Base-by-base conservation (phyloP, 768 basidiomycete genomes). In the Collybiopsis luxurians region DNA sequence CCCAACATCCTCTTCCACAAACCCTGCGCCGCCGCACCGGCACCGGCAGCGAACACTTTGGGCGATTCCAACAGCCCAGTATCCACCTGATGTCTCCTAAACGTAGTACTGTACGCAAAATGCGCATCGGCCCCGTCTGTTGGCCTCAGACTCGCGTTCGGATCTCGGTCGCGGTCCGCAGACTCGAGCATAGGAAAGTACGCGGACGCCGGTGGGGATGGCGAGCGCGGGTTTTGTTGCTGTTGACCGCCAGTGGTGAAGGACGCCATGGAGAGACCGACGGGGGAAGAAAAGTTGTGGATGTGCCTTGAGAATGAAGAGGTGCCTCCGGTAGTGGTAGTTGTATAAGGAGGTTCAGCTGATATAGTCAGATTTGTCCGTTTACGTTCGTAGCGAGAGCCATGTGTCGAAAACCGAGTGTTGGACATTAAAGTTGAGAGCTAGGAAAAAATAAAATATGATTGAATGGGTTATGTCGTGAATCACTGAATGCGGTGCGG, bases 91-190 rank as follows among this genome's bases (percentile, higher is more conserved):
- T 92, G 91, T 54, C 91, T 69, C 27, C 90, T 74, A 19, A 93
- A 75, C 0, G 87, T 90, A 0, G 90, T 92, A 62, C 89, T 91
- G 69, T 90, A 92, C 1, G 90, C 86, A 64, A 93, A 93, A 65
- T 93, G 91, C 3, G 81, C 68, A 28, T 80, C 78, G 1, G 91
- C 89, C 51, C 84, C 85, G 0, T 87, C 77, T 0, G 82, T 76
- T 0, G 86, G 83, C 31, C 82, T 77, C 10, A 86, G 75, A 59
- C 82, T 78, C 13, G 74, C 53, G 38, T 39, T 51, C 12, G 50
- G 31, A 21, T 30, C 71, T 46, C 72, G 70, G 43, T 75, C 66
- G 69, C 70, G 60, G 60, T 82, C 76, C 53, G 72, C 75, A 19
- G 81, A 76, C n/a, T n/a, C n/a, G 30, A 84, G 78, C 1, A 81